Evolutionary conservation across 2,329 filamentous ascomycete species (phyloP), one percentile per base, ranked within the genome.

Genomic region (Epichloe gansuensis): DNA sequence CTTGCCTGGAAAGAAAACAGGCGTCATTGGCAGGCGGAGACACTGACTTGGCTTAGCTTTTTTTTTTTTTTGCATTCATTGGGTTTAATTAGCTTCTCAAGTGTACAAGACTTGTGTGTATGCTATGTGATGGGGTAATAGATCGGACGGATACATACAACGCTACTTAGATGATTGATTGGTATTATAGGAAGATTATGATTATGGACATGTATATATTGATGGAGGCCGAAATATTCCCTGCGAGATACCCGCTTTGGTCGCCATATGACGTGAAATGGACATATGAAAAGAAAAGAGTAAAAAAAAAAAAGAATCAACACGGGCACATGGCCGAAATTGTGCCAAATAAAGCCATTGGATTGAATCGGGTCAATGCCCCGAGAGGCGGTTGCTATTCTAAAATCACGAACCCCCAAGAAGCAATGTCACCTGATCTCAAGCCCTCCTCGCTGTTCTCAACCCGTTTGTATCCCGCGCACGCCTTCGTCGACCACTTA

Each of bases 351-450:
- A 46, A 21, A 46, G 44, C 44, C 4, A 46, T 9, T 46, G 23
- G 43, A 35, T 35, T n/a, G 21, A 50, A n/a, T 44, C 9, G 28
- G 9, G 13, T 11, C 34, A 17, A 35, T 51, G 28, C n/a, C 23
- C 43, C 28, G 41, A 46, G 37, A 38, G 21, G 42, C 42, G 4
- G 41, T 35, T 46, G 23, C 42, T 38, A 7, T 28, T 45, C 31
- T 44, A 50, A 51, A 49, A 45, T n/a, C 48, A 51, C 42, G 21
- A 46, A 35, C 46, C 28, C n/a, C 21, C 31, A 15, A 37, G 31
- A 38, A 47, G 21, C 46, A 11, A 12, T 15, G 11, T 13, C 31
- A n/a, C 8, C 23, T 28, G 21, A 12, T 23, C 4, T 6, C 17
- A 46, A 13, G 43, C 21, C 23, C 23, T 25, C 43, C 9, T 17